phyloP scores from a whole-genome alignment of 208 protist genomes.

The Acanthamoeba pearcei region DNA sequence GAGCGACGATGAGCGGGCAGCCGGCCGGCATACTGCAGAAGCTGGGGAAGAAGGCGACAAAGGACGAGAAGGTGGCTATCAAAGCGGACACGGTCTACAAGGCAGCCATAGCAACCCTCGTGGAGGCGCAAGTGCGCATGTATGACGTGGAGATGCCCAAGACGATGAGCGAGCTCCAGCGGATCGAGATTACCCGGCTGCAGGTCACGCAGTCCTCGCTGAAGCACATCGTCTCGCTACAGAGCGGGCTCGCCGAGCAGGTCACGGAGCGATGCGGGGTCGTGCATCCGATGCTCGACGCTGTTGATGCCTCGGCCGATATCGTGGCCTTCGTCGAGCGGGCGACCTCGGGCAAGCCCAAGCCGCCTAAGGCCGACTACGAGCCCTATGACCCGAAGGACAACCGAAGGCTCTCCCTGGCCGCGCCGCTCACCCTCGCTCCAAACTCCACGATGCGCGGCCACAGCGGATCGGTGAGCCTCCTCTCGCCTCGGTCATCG shows the following conservation, averaged over 20 bases:
- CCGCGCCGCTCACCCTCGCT: background rate
- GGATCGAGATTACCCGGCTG: background rate
- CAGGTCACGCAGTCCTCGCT: background rate
- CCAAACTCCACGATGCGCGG: background rate
- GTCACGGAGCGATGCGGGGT: background rate
- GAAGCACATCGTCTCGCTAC: background rate
- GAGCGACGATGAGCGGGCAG: background rate
- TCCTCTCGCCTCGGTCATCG: background rate
- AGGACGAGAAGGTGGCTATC: conserved; percentile 14
- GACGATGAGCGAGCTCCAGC: background rate
- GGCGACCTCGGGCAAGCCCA: background rate
- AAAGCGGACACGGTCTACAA: conserved; percentile 56
- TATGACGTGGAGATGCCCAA: conserved; percentile 58
- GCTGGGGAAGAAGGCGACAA: conserved; percentile 46
- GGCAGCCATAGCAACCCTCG: background rate
- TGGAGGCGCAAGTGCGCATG: conserved; percentile 5
- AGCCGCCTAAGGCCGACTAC: conserved; percentile 34
- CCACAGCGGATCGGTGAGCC: background rate
- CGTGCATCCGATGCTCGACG: background rate
- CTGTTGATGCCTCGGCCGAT: background rate
- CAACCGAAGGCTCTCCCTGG: background rate
- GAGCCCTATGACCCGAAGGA: conserved; percentile 59
- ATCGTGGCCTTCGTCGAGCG: conserved; percentile 29
- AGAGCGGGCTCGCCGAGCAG: background rate
- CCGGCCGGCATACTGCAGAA: conserved; percentile 5